Conservation (phyloP, 768 basidiomycete genomes). For the Fomitopsis pulvina region DNA sequence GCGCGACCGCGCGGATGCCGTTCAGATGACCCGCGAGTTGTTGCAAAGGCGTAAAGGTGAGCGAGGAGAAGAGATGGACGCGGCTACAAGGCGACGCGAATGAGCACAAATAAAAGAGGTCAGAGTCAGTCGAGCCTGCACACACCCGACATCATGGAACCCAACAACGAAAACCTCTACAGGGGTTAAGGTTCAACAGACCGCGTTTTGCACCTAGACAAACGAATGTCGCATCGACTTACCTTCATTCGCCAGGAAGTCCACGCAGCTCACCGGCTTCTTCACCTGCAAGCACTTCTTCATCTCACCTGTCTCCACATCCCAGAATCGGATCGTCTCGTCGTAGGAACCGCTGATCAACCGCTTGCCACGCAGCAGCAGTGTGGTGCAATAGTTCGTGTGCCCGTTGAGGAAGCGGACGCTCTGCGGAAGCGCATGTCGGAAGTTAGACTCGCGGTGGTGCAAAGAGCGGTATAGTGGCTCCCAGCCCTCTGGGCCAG, state of each 20-base stretch:
- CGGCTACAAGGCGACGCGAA: constrained; percentile 47
- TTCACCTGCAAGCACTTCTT: constrained; percentile 79
- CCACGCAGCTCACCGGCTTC: constrained; percentile 87
- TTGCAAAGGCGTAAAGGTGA: constrained; percentile 79
- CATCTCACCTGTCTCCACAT: constrained; percentile 58
- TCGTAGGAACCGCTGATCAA: constrained; percentile 90
- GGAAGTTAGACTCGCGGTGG: constrained; percentile 82
- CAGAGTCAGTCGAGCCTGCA: not conserved
- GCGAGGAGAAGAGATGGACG: constrained; percentile 81
- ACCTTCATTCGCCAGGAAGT: constrained; percentile 81
- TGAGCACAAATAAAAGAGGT: constrained; percentile 1
- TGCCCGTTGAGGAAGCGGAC: constrained; percentile 78
- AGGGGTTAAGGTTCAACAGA: not conserved
- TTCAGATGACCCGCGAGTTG: constrained; percentile 84
- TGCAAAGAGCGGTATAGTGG: constrained; percentile 76
- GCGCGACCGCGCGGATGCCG: constrained; percentile 83
- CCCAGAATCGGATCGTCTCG: constrained; percentile 91
- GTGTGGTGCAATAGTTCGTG: constrained; percentile 81
- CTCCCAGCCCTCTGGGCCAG: constrained; percentile 65
- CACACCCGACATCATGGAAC: constrained; percentile 87
- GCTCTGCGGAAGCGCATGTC: constrained; percentile 64
- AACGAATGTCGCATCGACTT: constrained; percentile 17
- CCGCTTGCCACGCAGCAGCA: constrained; percentile 66
- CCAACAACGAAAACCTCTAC: constrained; percentile 87
- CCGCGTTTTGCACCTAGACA: not conserved